These are phyloP conservation scores for Mrakia gelida DNA, from an alignment of 768 basidiomycete genomes.

Conservation along the genomic window DNA sequence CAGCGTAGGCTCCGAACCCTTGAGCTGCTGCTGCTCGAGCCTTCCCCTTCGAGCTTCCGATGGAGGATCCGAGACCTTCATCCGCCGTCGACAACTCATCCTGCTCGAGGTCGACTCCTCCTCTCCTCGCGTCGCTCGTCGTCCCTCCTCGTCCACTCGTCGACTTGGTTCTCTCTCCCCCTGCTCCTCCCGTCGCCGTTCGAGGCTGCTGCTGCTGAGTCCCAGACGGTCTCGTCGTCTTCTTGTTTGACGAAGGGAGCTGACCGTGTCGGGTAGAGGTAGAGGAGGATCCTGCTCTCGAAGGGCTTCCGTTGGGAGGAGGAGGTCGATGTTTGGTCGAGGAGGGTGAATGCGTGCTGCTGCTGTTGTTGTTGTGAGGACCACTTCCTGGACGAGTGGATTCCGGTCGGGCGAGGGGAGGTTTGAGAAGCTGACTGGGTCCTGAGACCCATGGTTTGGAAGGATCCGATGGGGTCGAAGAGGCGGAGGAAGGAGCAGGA, in stretches of 20 bases:
- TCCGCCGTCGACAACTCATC: not conserved
- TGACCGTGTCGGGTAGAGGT: too few relatives aligned
- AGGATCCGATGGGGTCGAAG: not conserved
- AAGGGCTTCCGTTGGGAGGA: not conserved
- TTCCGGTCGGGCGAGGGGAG: not conserved
- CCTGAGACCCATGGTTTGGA: not conserved
- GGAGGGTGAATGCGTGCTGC: not conserved
- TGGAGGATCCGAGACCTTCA: not conserved
- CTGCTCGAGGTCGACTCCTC: not conserved
- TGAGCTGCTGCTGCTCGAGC: not conserved
- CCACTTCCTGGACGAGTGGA: not conserved
- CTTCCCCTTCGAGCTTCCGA: not conserved
- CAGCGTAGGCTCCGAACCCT: not conserved
- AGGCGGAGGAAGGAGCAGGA: not conserved
- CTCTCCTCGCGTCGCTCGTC: not conserved
- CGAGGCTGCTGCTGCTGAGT: not conserved
- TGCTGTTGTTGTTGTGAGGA: not conserved
- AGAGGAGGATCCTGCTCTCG: not conserved
- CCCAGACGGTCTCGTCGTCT: not conserved
- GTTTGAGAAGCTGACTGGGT: constrained; percentile 1
- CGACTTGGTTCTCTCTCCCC: not conserved
- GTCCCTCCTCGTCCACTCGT: not conserved
- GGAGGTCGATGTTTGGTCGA: not conserved
- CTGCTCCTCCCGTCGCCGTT: not conserved
- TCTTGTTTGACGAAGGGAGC: not conserved